Evolutionary conservation across 768 basidiomycete genomes (phyloP).

Genomic region (Lentinula sp.): DNA sequence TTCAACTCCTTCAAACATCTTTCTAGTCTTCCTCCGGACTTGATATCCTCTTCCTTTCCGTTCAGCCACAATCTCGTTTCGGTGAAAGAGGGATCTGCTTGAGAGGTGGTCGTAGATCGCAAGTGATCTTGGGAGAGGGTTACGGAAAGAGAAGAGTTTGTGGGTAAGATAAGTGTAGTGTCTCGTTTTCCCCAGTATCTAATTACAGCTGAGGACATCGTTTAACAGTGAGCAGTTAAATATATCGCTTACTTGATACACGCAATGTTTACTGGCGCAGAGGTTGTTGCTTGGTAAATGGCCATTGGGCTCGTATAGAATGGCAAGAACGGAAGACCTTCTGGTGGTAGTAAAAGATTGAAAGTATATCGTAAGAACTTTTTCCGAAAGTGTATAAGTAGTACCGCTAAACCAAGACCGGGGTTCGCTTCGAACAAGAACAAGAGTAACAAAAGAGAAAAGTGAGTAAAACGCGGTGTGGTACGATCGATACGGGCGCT

Average conservation of each 20-base stretch:
- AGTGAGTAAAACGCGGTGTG: not conserved
- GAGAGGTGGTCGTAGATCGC: slow-evolving; percentile 87
- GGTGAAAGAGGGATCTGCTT: slow-evolving; percentile 68
- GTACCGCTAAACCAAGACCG: not conserved
- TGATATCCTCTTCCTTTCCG: slow-evolving; percentile 87
- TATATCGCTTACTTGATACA: slow-evolving; percentile 73
- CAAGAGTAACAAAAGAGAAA: not conserved
- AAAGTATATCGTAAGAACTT: not conserved
- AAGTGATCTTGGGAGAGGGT: slow-evolving; percentile 97
- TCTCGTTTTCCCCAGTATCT: slow-evolving; percentile 99
- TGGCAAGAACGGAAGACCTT: too few relatives aligned
- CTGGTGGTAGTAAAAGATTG: not conserved
- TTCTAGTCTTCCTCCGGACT: slow-evolving; percentile 65
- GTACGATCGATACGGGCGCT: not conserved
- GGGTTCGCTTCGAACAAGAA: not conserved
- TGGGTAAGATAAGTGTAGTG: slow-evolving; percentile 90
- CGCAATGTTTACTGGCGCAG: slow-evolving; percentile 97
- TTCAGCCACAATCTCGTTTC: slow-evolving; percentile 92
- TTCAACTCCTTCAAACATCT: slow-evolving; percentile 90
- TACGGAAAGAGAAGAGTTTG: slow-evolving; percentile 97
- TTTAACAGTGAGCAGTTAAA: not conserved
- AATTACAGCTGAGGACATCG: slow-evolving; percentile 5
- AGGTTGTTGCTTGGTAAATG: slow-evolving; percentile 77
- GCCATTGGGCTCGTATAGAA: not conserved
- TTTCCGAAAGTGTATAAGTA: not conserved